Evolutionary conservation across 306 rosid genomes (phyloP).

Genomic region (Abrus pulchellus): DNA sequence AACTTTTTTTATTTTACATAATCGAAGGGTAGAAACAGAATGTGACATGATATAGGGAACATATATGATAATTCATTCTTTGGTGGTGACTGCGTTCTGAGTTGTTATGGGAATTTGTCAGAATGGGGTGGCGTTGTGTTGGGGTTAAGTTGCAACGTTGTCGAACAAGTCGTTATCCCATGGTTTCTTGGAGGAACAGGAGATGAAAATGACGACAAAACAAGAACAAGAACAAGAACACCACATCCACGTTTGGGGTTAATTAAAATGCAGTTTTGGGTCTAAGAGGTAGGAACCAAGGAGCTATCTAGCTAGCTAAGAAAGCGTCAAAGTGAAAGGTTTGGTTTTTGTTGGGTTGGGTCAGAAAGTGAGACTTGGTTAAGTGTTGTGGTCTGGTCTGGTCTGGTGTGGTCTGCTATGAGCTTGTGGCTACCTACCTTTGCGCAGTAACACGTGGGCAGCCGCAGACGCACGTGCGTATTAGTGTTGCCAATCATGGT

Average conservation of each 20-base stretch:
- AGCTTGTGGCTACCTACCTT: not conserved
- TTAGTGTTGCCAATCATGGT: too few relatives aligned
- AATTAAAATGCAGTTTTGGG: not conserved
- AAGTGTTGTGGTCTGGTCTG: not conserved
- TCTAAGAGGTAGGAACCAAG: not conserved
- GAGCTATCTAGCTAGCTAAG: not conserved
- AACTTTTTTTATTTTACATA: too few relatives aligned
- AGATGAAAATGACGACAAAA: not conserved
- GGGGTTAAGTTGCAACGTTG: not conserved
- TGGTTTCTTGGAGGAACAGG: not conserved
- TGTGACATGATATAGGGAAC: too few relatives aligned
- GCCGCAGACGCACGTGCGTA: constrained; percentile 22
- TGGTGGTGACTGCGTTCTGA: too few relatives aligned
- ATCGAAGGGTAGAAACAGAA: too few relatives aligned
- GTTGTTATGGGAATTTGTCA: too few relatives aligned
- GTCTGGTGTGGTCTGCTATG: not conserved
- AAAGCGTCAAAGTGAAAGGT: not conserved
- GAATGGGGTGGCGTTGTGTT: not conserved
- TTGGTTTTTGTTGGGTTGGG: not conserved
- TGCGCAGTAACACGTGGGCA: constrained; percentile 24
- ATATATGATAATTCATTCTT: too few relatives aligned
- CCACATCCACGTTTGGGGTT: too few relatives aligned
- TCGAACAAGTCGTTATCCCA: not conserved
- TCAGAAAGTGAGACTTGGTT: not conserved
- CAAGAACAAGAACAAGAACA: not conserved